Percentiles rank a stretch among this genome's conserved stretches.
Conservation (phyloP, 2,329 filamentous ascomycete species). For the Esteya vermicola region DNA sequence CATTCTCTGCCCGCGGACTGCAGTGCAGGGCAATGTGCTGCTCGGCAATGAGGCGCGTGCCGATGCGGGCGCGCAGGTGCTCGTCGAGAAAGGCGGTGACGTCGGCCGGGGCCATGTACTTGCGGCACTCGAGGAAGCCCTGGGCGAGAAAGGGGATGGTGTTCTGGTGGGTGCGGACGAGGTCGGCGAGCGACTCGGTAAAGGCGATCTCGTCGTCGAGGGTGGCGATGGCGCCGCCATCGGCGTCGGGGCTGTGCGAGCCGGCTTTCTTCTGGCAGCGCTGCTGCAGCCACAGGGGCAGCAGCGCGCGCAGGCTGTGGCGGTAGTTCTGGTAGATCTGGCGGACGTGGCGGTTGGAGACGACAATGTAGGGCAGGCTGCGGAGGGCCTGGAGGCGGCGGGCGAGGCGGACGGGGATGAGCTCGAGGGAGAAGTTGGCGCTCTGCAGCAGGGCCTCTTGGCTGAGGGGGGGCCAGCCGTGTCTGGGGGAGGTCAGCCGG, state of each 20-base stretch:
- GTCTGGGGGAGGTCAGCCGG: constrained; percentile 23
- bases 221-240: constrained; percentile 42
- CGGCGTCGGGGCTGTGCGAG: too few relatives aligned
- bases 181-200: constrained; percentile 80
- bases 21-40: constrained; percentile 89
- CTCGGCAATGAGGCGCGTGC: constrained; percentile 85
- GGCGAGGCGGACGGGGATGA: constrained; percentile 82
- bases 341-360: constrained; percentile 90
- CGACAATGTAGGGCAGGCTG: constrained; percentile 92
- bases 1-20: constrained; percentile 46
- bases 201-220: constrained; percentile 83
- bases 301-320: constrained; percentile 77
- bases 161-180: constrained; percentile 89
- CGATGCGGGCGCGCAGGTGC: constrained; percentile 85
- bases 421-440: constrained; percentile 87
- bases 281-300: constrained; percentile 61
- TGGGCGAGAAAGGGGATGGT: constrained; percentile 87
- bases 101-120: constrained; percentile 69
- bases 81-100: constrained; percentile 90
- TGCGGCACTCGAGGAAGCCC: constrained; percentile 84
- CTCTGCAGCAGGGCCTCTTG: constrained; percentile 70
- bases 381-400: constrained; percentile 86
- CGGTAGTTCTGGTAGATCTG: constrained; percentile 95
- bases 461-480: constrained; percentile 73
- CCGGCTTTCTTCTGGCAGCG: too few relatives aligned